Evolutionary conservation across 2,329 filamentous ascomycete genomes (phyloP).

Genomic region (Paracorniculantispora psalliotae): DNA sequence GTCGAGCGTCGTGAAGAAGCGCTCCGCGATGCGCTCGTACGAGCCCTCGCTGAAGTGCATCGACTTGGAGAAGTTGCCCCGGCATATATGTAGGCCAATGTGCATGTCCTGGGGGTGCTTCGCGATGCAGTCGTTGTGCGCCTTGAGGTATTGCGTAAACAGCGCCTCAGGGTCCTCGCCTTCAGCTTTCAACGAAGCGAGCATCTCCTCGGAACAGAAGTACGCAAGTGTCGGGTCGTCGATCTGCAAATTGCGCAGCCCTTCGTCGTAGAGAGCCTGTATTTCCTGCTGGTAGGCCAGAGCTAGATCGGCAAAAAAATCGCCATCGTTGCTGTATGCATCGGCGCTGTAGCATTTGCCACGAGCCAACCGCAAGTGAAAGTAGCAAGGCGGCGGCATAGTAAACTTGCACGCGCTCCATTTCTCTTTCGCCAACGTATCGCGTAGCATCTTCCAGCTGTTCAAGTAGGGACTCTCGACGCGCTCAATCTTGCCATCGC

Average conservation of each 20-base stretch:
- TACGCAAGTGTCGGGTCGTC: conserved; percentile 60
- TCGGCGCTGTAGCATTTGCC: conserved; percentile 49
- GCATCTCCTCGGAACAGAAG: conserved; percentile 66
- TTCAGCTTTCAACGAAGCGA: conserved; percentile 50
- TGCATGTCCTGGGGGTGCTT: conserved; percentile 61
- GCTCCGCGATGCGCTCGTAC: conserved; percentile 57
- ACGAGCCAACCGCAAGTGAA: conserved; percentile 50
- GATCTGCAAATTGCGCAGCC: conserved; percentile 53
- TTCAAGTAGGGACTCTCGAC: conserved; percentile 37
- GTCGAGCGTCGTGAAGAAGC: conserved; percentile 54
- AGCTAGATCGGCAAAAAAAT: conserved; percentile 54
- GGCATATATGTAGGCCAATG: conserved; percentile 61
- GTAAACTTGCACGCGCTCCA: conserved; percentile 64
- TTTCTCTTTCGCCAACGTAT: conserved; percentile 49
- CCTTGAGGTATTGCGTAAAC: conserved; percentile 64
- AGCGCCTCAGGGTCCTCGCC: conserved; percentile 60
- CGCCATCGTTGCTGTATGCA: conserved; percentile 47
- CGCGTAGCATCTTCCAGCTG: conserved; percentile 36
- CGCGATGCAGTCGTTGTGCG: conserved; percentile 66
- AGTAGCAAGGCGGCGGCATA: conserved; percentile 62
- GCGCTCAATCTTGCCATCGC: conserved; percentile 39
- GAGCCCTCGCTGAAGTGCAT: conserved; percentile 61
- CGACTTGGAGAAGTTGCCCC: conserved; percentile 57
- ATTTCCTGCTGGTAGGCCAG: conserved; percentile 52
- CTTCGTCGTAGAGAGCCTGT: conserved; percentile 48